phyloP scores from a whole-genome alignment of 2,329 filamentous ascomycete genomes.

The Herpomyces periplanetae region DNA sequence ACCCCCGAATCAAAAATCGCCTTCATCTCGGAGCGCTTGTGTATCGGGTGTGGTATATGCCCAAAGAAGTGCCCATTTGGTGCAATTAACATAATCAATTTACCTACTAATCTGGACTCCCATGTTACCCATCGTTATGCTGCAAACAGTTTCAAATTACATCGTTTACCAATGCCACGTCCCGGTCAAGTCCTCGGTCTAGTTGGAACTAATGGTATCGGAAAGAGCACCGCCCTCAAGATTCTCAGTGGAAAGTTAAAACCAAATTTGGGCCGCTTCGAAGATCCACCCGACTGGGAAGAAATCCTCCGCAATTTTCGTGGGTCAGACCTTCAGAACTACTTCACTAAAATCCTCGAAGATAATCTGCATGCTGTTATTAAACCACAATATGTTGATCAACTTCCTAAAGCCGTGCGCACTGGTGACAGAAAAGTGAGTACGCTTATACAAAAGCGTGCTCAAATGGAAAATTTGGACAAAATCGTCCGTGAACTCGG shows the following conservation, averaged over 20 bases:
- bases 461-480: constrained; percentile 36
- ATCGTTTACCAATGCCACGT: constrained; percentile 73
- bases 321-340: constrained; percentile 90
- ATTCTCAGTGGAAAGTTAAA: constrained; percentile 95
- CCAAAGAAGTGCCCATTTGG: constrained; percentile 96
- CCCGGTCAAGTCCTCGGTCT: constrained; percentile 81
- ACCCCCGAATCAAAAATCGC: constrained; percentile 55
- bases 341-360: constrained; percentile 91
- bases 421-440: constrained; percentile 40
- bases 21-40: constrained; percentile 83
- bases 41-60: constrained; percentile 96
- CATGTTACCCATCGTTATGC: constrained; percentile 96
- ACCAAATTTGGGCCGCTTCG: constrained; percentile 73
- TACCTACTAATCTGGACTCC: constrained; percentile 93
- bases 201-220: constrained; percentile 97
- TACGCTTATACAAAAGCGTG: constrained; percentile 31
- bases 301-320: constrained; percentile 95
- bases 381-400: constrained; percentile 96
- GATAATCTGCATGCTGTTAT: constrained; percentile 90
- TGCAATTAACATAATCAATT: constrained; percentile 97
- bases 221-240: constrained; percentile 97
- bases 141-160: constrained; percentile 97
- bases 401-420: constrained; percentile 72
- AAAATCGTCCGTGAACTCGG: constrained; percentile 42
- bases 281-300: constrained; percentile 95